Conservation (phyloP, 2,329 filamentous ascomycete species). For the Hypoxylon sp. region DNA sequence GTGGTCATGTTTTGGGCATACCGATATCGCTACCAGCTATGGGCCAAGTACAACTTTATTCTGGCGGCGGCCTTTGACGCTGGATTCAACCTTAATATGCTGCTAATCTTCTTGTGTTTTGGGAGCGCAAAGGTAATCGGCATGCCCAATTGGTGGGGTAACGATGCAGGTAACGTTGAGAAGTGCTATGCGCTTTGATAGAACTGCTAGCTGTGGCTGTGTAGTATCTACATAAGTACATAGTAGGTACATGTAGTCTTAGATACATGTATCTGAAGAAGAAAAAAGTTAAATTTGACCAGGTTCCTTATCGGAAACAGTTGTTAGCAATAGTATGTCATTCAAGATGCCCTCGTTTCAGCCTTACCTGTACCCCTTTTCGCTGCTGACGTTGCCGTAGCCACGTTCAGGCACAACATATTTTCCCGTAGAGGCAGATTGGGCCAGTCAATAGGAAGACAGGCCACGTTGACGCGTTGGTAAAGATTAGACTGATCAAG, state of each 20-base stretch:
- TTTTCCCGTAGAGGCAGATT: background rate
- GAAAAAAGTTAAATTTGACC: background rate
- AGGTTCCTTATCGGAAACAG: background rate
- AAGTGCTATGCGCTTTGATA: conserved; percentile 69
- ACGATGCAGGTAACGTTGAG: conserved; percentile 68
- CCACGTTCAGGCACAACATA: no score
- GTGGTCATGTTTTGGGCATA: conserved; percentile 73
- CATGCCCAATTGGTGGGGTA: conserved; percentile 77
- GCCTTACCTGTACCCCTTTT: background rate
- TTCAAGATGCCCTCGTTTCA: background rate
- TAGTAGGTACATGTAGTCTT: no score
- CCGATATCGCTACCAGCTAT: conserved; percentile 68
- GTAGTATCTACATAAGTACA: background rate
- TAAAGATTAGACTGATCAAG: background rate
- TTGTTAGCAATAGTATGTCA: no score
- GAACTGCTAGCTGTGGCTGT: background rate
- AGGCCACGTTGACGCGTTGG: background rate
- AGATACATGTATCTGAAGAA: background rate
- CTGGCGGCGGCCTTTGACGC: conserved; percentile 73
- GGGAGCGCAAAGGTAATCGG: conserved; percentile 68
- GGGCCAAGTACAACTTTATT: conserved; percentile 73
- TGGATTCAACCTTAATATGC: conserved; percentile 73
- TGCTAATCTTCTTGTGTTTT: conserved; percentile 73
- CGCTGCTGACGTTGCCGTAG: no score
- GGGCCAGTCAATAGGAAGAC: background rate